Percentiles rank a stretch among this genome's conserved stretches.
phyloP scores from a whole-genome alignment of 805 yeast genomes.

The Vanderwaltozyma polyspora region DNA sequence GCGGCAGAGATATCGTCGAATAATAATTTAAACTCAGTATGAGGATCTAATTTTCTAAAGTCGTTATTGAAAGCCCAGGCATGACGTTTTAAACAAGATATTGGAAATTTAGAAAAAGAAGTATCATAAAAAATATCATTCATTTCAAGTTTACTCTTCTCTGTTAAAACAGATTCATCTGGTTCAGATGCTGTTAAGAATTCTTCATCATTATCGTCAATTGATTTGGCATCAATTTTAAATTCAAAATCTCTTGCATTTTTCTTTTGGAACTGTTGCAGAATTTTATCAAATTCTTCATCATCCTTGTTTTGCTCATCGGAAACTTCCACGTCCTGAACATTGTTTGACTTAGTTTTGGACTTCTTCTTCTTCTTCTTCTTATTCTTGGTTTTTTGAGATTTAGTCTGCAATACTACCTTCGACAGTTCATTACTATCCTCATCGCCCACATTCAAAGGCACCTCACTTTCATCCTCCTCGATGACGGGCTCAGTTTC shows the following conservation, averaged over 20 bases:
- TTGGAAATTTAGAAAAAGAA: constrained; percentile 17
- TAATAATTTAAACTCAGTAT: constrained; percentile 55
- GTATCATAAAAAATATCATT: constrained; percentile 26
- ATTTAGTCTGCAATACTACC: constrained; percentile 12
- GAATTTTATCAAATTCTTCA: constrained; percentile 46
- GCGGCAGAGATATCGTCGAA: constrained; percentile 63
- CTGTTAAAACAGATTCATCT: constrained; percentile 17
- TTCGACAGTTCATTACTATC: constrained; percentile 2
- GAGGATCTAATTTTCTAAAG: constrained; percentile 52
- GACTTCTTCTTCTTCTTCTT: constrained; percentile 13
- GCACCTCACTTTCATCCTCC: constrained; percentile 6
- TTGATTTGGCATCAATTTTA: not conserved
- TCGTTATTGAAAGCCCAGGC: constrained; percentile 12
- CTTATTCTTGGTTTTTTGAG: constrained; percentile 17
- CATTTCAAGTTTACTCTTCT: constrained; percentile 15
- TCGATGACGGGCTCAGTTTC: constrained; percentile 5
- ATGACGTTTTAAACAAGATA: constrained; percentile 5
- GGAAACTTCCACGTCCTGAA: constrained; percentile 5
- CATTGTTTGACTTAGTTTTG: constrained; percentile 9
- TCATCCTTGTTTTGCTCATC: constrained; percentile 30
- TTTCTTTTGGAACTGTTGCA: constrained; percentile 33
- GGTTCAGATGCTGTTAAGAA: constrained; percentile 34
- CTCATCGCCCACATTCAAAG: constrained; percentile 2
- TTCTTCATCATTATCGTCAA: constrained; percentile 21
- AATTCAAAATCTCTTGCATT: constrained; percentile 13